Percentiles rank a stretch among this genome's conserved stretches.
These are phyloP conservation scores for Blastobotrys proliferans DNA, from an alignment of 1,139 yeast genomes.

Conservation along the genomic window DNA sequence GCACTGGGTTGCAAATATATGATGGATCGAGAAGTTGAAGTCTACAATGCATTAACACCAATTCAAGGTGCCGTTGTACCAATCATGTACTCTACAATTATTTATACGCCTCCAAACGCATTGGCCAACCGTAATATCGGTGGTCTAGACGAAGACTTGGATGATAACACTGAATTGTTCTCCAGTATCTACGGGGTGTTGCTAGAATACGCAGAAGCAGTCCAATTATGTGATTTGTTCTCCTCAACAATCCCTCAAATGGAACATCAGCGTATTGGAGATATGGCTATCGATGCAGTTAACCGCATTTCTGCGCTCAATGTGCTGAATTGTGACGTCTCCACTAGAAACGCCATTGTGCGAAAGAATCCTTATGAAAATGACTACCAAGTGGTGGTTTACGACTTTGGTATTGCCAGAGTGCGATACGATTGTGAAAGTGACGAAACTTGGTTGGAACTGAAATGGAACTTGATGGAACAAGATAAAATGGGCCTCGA, in stretches of 20 bases:
- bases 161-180: background rate
- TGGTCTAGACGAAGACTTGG: too few species aligned
- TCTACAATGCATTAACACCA: slow-evolving; percentile 7
- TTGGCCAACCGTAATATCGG: background rate
- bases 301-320: slow-evolving; percentile 3
- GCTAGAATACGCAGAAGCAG: slow-evolving; percentile 8
- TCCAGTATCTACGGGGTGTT: slow-evolving; percentile 7
- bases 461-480: slow-evolving; percentile 10
- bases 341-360: slow-evolving; percentile 10
- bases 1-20: slow-evolving; percentile 9
- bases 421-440: slow-evolving; percentile 4
- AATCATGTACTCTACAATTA: slow-evolving; percentile 1
- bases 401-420: slow-evolving; percentile 14
- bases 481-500: slow-evolving; percentile 13
- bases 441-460: slow-evolving; percentile 10
- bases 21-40: slow-evolving; percentile 12
- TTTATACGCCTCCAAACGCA: slow-evolving; percentile 2
- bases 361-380: background rate
- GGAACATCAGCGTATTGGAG: slow-evolving; percentile 11
- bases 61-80: slow-evolving; percentile 9
- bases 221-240: slow-evolving; percentile 1
- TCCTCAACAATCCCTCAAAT: background rate
- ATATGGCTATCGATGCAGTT: slow-evolving; percentile 8
- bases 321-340: slow-evolving; percentile 13
- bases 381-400: slow-evolving; percentile 7